phyloP scores from a whole-genome alignment of 257 asterid species.

The Solanum bulbocastanum region DNA sequence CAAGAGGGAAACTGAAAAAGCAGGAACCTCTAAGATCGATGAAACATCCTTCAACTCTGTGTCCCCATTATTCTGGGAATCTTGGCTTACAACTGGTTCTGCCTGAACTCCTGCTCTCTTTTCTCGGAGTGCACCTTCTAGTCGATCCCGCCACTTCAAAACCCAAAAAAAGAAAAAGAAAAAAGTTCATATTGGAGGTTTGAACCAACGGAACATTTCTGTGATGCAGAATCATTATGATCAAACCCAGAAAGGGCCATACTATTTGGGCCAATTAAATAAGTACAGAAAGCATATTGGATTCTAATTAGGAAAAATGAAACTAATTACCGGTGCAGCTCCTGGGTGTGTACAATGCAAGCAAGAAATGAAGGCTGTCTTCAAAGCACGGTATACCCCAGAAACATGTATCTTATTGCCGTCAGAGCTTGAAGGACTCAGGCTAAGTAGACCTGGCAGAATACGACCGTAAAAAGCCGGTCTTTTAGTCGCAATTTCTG shows the following conservation, averaged over 20 bases:
- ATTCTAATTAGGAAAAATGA: not conserved
- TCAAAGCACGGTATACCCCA: conserved; percentile 73
- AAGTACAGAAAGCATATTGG: not conserved
- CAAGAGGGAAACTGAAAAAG: conserved; percentile 10
- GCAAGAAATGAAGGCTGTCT: conserved; percentile 85
- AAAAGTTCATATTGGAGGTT: not conserved
- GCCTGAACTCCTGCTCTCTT: conserved; percentile 37
- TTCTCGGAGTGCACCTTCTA: conserved; percentile 62
- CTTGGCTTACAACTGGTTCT: conserved; percentile 27
- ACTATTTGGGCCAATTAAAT: not conserved
- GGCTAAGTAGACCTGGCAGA: conserved; percentile 82
- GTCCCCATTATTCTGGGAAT: conserved; percentile 32
- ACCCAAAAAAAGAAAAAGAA: conserved; percentile 3
- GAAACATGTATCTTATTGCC: conserved; percentile 56
- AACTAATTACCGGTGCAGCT: conserved; percentile 86
- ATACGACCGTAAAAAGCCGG: conserved; percentile 97
- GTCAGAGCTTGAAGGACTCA: conserved; percentile 63
- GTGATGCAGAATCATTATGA: not conserved
- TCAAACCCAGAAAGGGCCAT: not conserved
- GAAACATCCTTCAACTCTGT: conserved; percentile 30
- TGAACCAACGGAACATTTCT: not conserved
- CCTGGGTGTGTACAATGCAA: conserved; percentile 85
- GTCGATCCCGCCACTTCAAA: conserved; percentile 84
- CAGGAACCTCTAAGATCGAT: conserved; percentile 24
- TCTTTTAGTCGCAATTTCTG: conserved; percentile 84